Evolutionary conservation across 108 stramenopile genomes (phyloP).

Genomic region (Discostella pseudostelligera): DNA sequence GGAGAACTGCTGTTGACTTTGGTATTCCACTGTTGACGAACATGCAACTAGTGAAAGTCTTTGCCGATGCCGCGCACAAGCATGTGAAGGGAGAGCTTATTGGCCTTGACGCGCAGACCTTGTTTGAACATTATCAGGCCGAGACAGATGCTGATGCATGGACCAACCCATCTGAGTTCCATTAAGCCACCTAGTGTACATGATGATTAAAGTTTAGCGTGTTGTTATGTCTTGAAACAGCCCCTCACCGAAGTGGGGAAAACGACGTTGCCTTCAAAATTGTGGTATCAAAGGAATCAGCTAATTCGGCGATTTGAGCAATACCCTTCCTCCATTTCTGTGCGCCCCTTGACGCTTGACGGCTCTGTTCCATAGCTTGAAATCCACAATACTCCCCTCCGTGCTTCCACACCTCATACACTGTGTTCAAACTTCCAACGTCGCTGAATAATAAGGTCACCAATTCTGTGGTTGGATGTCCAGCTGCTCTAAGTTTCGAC

Average conservation of each 20-base stretch:
- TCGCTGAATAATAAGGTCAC: constrained; percentile 60
- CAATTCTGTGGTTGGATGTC: constrained; percentile 59
- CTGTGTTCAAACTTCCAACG: constrained; percentile 66
- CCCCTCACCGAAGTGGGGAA: constrained; percentile 46
- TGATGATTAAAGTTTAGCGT: too few relatives aligned
- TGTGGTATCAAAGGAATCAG: constrained; percentile 52
- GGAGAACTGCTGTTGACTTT: constrained; percentile 94
- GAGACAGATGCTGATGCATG: constrained; percentile 76
- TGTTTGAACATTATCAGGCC: constrained; percentile 76
- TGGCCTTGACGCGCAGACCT: constrained; percentile 65
- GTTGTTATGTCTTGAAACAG: too few relatives aligned
- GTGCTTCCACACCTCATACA: constrained; percentile 78
- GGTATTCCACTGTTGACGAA: constrained; percentile 95
- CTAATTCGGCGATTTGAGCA: constrained; percentile 61
- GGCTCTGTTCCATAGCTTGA: constrained; percentile 59
- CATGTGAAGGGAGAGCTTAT: constrained; percentile 59
- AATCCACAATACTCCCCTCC: constrained; percentile 48
- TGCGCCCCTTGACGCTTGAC: constrained; percentile 54
- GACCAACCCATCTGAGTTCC: constrained; percentile 74
- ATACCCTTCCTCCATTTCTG: constrained; percentile 63
- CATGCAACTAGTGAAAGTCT: constrained; percentile 85
- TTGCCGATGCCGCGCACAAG: constrained; percentile 75
- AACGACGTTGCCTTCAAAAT: constrained; percentile 54
- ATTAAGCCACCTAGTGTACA: too few relatives aligned
- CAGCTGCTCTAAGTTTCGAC: constrained; percentile 53